phyloP scores from a whole-genome alignment of 345 rosid species.

The Corymbia maculata region DNA sequence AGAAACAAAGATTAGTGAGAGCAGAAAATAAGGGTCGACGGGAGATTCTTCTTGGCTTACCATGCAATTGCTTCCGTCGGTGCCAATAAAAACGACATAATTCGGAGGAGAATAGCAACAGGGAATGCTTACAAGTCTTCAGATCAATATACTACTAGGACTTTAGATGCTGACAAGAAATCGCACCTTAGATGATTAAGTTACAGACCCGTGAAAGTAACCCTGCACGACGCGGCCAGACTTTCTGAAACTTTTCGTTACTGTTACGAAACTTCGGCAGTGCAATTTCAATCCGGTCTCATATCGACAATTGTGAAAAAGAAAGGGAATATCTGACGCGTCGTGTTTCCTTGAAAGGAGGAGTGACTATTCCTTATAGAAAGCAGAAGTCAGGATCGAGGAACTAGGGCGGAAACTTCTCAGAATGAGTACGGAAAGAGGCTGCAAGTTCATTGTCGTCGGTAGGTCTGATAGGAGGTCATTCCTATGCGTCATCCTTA shows the following conservation, averaged over 20 bases:
- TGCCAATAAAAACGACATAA: not conserved
- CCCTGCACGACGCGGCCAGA: not conserved
- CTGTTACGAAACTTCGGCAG: not conserved
- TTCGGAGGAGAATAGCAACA: not conserved
- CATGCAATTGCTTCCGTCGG: not conserved
- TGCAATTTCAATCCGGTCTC: not conserved
- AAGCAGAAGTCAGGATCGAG: not conserved
- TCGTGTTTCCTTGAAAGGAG: not conserved
- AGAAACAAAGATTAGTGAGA: not conserved
- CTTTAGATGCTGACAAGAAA: not conserved
- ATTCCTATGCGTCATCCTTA: not conserved
- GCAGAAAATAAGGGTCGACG: not conserved
- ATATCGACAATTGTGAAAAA: not conserved
- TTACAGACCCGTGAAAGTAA: not conserved
- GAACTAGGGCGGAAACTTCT: not conserved
- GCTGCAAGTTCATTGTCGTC: not conserved
- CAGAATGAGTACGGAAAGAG: not conserved
- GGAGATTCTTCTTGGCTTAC: not conserved
- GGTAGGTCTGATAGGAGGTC: not conserved
- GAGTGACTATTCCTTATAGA: not conserved
- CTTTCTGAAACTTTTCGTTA: not conserved
- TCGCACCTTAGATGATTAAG: not conserved
- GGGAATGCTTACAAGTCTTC: not conserved
- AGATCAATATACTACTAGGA: not conserved
- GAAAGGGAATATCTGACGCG: not conserved